Conservation (phyloP, 208 protist genomes). For the Borovskyia barvae region DNA sequence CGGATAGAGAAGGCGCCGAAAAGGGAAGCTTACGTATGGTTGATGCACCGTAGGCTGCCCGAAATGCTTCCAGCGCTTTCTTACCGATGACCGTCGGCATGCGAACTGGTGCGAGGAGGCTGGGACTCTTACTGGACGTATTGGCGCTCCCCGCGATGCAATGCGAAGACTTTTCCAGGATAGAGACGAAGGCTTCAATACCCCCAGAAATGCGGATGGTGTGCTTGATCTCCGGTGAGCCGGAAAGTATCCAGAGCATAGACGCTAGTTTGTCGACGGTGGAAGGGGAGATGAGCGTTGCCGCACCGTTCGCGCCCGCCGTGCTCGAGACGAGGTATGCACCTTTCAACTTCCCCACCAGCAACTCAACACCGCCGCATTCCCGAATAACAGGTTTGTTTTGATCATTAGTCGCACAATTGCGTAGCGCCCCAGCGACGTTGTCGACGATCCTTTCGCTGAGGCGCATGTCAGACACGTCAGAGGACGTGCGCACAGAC, state of each 20-base stretch:
- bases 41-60: slow-evolving; percentile 7
- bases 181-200: slow-evolving; percentile 62
- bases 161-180: slow-evolving; percentile 64
- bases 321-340: slow-evolving; percentile 22
- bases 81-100: slow-evolving; percentile 13
- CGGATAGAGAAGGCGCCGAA: slow-evolving; percentile 14
- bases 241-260: slow-evolving; percentile 90
- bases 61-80: slow-evolving; percentile 20
- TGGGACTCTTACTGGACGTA: slow-evolving; percentile 5
- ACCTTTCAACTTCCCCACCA: slow-evolving; percentile 65
- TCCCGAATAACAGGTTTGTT: slow-evolving; percentile 89
- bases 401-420: slow-evolving; percentile 93
- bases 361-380: slow-evolving; percentile 76
- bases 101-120: slow-evolving; percentile 14
- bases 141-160: slow-evolving; percentile 35
- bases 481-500: background rate
- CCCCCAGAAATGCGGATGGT: slow-evolving; percentile 71
- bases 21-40: slow-evolving; percentile 37
- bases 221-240: slow-evolving; percentile 89
- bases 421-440: slow-evolving; percentile 85
- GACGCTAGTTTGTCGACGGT: slow-evolving; percentile 89
- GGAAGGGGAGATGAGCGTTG: slow-evolving; percentile 26
- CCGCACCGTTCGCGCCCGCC: background rate
- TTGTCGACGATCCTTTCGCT: slow-evolving; percentile 91
- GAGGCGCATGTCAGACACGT: slow-evolving; percentile 16